These are phyloP conservation scores for Globisporangium spiculum DNA, from an alignment of 352 stramenopile genomes.

Conservation along the genomic window DNA sequence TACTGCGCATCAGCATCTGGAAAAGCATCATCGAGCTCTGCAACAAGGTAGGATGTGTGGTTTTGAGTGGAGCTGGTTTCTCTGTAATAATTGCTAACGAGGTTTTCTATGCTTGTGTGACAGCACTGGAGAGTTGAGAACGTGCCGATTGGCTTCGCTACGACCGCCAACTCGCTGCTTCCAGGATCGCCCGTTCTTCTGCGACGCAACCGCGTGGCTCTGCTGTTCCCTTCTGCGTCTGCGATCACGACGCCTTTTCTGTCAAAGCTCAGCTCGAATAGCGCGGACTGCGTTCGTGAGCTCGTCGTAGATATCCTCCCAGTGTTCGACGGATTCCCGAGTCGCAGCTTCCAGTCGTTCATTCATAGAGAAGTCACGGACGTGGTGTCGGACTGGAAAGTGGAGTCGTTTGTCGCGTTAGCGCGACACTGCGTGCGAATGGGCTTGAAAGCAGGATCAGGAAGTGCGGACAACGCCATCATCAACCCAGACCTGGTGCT, in stretches of 20 bases:
- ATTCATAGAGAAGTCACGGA: conserved; percentile 61
- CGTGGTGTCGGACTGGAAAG: conserved; percentile 55
- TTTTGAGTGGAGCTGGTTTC: background rate
- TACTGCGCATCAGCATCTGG: conserved; percentile 55
- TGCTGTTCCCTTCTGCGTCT: conserved; percentile 55
- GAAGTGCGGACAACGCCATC: conserved; percentile 10
- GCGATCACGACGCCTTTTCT: conserved; percentile 51
- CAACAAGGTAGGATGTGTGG: conserved; percentile 32
- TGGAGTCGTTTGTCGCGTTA: conserved; percentile 65
- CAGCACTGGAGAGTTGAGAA: conserved; percentile 65
- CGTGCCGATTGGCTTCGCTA: conserved; percentile 63
- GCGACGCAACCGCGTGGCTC: conserved; percentile 62
- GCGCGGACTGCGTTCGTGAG: conserved; percentile 46
- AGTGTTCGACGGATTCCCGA: conserved; percentile 63
- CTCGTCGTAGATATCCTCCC: conserved; percentile 56
- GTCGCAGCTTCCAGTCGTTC: conserved; percentile 52
- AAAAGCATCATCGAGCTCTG: conserved; percentile 65
- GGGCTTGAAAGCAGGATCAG: conserved; percentile 21
- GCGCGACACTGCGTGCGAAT: conserved; percentile 62
- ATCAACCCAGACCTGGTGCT: conserved; percentile 40
- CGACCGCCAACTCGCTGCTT: conserved; percentile 36
- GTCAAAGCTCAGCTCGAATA: conserved; percentile 27
- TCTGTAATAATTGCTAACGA: background rate
- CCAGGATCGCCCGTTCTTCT: conserved; percentile 63
- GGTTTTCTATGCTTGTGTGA: background rate